Evolutionary conservation across 148 eudicot species (phyloP).

Genomic region (Fallopia convolvulus): DNA sequence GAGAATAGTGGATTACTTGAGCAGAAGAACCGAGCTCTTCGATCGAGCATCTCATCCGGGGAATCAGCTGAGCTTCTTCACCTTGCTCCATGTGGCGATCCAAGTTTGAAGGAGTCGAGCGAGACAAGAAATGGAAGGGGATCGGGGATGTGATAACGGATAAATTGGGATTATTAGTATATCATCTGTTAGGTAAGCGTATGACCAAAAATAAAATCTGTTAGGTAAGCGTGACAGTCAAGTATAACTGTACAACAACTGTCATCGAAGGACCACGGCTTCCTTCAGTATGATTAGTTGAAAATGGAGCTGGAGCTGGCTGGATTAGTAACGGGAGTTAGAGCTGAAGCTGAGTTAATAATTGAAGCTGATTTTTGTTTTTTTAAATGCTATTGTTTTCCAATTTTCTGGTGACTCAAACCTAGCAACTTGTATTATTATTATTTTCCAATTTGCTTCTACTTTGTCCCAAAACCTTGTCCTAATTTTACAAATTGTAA

Average conservation of each 20-base stretch:
- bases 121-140: not conserved
- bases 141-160: not conserved
- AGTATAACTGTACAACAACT: not conserved
- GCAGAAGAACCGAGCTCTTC: conserved; percentile 8
- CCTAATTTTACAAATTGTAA: too few species aligned
- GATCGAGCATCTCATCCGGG: not conserved
- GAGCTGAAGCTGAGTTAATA: too few species aligned
- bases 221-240: not conserved
- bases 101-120: not conserved
- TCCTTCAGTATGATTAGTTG: too few species aligned
- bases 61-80: not conserved
- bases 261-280: too few species aligned
- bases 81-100: conserved; percentile 6
- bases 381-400: too few species aligned
- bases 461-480: too few species aligned
- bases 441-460: too few species aligned
- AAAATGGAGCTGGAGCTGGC: too few species aligned
- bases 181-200: not conserved
- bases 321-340: too few species aligned
- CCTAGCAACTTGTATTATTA: too few species aligned
- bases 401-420: too few species aligned
- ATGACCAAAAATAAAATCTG: not conserved
- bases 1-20: not conserved
- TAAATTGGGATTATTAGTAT: not conserved
- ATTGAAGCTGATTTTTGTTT: too few species aligned